Percentiles rank a stretch among this genome's conserved stretches.
phyloP scores from a whole-genome alignment of 768 basidiomycete species.

The Scleroderma citrinum region DNA sequence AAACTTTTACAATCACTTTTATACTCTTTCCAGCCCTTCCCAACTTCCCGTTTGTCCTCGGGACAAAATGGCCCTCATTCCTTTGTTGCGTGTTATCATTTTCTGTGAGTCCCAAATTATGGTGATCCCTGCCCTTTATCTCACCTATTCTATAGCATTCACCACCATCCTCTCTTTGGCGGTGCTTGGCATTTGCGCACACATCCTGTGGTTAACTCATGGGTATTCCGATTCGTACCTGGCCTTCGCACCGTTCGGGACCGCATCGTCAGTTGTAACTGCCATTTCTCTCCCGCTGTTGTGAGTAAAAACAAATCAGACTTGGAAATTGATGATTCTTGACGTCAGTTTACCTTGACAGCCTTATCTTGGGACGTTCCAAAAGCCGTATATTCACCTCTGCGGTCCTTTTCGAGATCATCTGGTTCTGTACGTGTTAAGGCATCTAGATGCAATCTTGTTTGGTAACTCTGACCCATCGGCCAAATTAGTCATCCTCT shows the following conservation, averaged over 20 bases:
- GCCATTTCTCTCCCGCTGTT: conserved; percentile 17
- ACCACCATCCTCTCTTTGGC: conserved; percentile 11
- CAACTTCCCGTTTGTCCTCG: conserved; percentile 1
- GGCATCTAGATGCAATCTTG: neutral
- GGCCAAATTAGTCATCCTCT: conserved; percentile 13
- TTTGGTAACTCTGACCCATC: conserved; percentile 1
- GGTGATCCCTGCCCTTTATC: neutral
- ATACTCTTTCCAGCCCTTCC: neutral
- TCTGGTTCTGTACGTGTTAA: conserved; percentile 21
- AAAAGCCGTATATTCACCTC: conserved; percentile 13
- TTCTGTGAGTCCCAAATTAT: conserved; percentile 16
- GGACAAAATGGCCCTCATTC: conserved; percentile 18
- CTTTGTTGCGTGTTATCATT: conserved; percentile 15
- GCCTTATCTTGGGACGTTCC: conserved; percentile 11
- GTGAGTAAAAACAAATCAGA: conserved; percentile 11
- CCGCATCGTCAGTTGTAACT: conserved; percentile 12
- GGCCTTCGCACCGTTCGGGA: conserved; percentile 14
- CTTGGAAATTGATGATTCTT: neutral
- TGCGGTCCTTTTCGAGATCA: conserved; percentile 19
- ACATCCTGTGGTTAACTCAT: conserved; percentile 9
- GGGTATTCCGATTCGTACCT: neutral
- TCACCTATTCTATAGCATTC: conserved; percentile 8
- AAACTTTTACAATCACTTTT: neutral
- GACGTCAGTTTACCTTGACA: conserved; percentile 2
- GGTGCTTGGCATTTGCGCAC: conserved; percentile 18